A percentile compares a stretch with the other conserved stretches of the same genome.
Evolutionary conservation across 2,329 filamentous ascomycete genomes (phyloP).

Genomic region (Colletotrichum liaoningense): DNA sequence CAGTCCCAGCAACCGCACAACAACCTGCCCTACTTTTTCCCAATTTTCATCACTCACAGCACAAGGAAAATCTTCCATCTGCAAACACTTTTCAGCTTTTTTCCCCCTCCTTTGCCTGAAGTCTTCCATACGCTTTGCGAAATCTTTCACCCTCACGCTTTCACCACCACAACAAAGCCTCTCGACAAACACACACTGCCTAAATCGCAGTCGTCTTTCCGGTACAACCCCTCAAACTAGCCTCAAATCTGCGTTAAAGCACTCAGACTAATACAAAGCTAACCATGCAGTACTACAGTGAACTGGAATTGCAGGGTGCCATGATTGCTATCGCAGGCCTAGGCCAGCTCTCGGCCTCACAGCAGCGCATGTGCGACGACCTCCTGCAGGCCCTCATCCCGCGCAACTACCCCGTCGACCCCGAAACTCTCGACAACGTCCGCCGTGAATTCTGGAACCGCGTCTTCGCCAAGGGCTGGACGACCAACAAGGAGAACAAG

Average conservation of each 20-base stretch:
- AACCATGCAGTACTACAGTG: neutral
- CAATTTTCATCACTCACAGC: neutral
- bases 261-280: neutral
- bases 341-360: neutral
- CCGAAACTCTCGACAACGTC: neutral
- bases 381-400: neutral
- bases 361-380: slow-evolving; percentile 16
- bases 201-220: neutral
- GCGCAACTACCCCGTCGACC: neutral
- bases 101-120: neutral
- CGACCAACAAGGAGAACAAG: neutral
- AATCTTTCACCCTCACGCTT: neutral
- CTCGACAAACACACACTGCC: no score
- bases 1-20: neutral
- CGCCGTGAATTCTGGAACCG: slow-evolving; percentile 10
- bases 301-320: neutral
- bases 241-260: no score
- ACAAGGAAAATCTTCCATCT: neutral
- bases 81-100: no score
- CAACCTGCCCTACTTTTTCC: neutral
- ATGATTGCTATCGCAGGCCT: slow-evolving; percentile 11
- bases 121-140: no score
- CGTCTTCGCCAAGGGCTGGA: slow-evolving; percentile 17
- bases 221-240: neutral
- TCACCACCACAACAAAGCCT: neutral